Percentiles rank a stretch among this genome's conserved stretches.
phyloP scores from a whole-genome alignment of 805 yeast genomes.

The Myxozyma mucilagina region DNA sequence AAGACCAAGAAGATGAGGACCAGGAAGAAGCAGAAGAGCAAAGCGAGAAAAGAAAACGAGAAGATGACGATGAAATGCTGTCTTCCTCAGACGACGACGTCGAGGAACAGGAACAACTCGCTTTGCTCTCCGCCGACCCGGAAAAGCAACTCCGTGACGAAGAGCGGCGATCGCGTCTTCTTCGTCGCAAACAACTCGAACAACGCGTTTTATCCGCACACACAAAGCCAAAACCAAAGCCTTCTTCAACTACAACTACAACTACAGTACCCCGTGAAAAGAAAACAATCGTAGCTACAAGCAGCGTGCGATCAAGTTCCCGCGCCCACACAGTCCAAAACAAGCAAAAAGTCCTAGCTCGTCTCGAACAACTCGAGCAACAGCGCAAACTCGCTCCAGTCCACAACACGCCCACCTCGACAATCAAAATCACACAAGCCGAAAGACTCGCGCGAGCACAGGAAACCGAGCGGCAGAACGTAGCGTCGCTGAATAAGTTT shows the following conservation, averaged over 20 bases:
- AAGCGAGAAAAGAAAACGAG: neutral
- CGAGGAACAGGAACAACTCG: conserved; percentile 36
- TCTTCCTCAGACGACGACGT: conserved; percentile 52
- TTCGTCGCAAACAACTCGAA: conserved; percentile 36
- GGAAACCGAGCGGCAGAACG: conserved; percentile 78
- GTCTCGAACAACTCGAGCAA: conserved; percentile 48
- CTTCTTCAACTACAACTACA: neutral
- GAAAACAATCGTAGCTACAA: neutral
- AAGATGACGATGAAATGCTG: conserved; percentile 47
- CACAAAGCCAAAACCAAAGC: neutral
- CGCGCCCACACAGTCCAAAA: conserved; percentile 76
- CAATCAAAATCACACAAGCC: conserved; percentile 56
- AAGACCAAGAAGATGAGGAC: conserved; percentile 32
- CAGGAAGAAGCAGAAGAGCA: conserved; percentile 23
- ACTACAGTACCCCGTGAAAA: neutral
- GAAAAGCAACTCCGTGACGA: conserved; percentile 56
- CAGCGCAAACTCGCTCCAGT: neutral
- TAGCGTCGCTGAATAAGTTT: conserved; percentile 69
- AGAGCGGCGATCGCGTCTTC: conserved; percentile 36
- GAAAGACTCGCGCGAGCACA: conserved; percentile 79
- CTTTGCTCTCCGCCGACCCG: conserved; percentile 49
- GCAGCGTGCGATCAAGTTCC: conserved; percentile 40
- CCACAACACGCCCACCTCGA: neutral
- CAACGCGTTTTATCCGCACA: conserved; percentile 12
- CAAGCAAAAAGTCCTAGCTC: conserved; percentile 73